phyloP scores from a whole-genome alignment of 2,329 filamentous ascomycete species.

The Aplosporella prunicola region DNA sequence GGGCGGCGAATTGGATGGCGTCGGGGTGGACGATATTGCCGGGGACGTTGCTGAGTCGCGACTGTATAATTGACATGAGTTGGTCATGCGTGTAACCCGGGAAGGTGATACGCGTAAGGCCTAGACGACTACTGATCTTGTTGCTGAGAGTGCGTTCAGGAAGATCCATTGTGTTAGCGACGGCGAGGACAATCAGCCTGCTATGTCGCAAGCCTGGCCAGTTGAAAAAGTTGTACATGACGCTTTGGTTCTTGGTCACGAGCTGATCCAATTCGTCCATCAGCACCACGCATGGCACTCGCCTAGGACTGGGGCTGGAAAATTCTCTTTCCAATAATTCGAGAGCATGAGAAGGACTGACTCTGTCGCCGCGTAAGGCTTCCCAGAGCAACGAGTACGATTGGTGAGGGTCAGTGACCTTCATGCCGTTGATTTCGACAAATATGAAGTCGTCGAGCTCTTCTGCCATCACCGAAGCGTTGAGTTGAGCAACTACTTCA shows the following conservation, averaged over 20 bases:
- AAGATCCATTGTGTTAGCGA: slow-evolving; percentile 98
- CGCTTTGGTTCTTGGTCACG: slow-evolving; percentile 96
- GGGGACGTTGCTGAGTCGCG: slow-evolving; percentile 78
- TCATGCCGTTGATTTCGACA: slow-evolving; percentile 99
- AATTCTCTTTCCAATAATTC: slow-evolving; percentile 90
- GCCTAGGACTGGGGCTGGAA: slow-evolving; percentile 76
- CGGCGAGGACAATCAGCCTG: slow-evolving; percentile 86
- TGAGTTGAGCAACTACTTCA: slow-evolving; percentile 82
- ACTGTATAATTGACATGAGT: slow-evolving; percentile 93
- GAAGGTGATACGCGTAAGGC: slow-evolving; percentile 90
- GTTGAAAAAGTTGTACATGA: slow-evolving; percentile 99
- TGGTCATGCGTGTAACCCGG: slow-evolving; percentile 96
- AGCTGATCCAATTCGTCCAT: slow-evolving; percentile 99
- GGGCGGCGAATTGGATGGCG: slow-evolving; percentile 88
- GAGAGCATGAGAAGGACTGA: slow-evolving; percentile 83
- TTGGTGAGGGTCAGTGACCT: slow-evolving; percentile 95
- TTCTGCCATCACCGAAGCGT: slow-evolving; percentile 77
- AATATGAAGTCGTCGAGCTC: slow-evolving; percentile 98
- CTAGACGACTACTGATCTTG: slow-evolving; percentile 82
- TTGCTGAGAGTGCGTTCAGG: slow-evolving; percentile 94
- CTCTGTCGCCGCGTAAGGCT: slow-evolving; percentile 83
- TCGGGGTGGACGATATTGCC: slow-evolving; percentile 86
- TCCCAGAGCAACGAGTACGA: slow-evolving; percentile 95
- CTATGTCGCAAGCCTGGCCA: slow-evolving; percentile 92
- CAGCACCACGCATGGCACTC: slow-evolving; percentile 89